Conservation (phyloP, 164 flowering plant genomes). For the Macadamia integrifolia region DNA sequence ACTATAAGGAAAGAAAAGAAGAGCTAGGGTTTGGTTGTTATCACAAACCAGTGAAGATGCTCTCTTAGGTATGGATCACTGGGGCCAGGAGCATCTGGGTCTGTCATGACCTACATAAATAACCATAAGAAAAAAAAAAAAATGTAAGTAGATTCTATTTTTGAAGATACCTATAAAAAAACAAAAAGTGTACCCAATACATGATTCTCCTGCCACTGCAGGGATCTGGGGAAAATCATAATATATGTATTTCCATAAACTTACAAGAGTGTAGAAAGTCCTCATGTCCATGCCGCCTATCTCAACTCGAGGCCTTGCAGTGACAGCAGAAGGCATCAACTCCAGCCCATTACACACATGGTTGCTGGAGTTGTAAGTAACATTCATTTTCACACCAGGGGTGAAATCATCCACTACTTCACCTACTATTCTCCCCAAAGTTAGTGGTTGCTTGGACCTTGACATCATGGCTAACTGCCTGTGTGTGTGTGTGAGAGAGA, state of each 20-base stretch:
- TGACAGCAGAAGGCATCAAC: slow-evolving; percentile 51
- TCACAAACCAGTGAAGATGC: slow-evolving; percentile 67
- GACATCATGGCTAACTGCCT: slow-evolving; percentile 18
- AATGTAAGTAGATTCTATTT: background rate
- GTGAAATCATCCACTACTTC: slow-evolving; percentile 60
- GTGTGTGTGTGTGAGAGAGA: slow-evolving; percentile 1
- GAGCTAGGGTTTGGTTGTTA: too few species aligned
- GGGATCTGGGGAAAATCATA: too few species aligned
- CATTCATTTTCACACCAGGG: slow-evolving; percentile 55
- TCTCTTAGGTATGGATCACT: slow-evolving; percentile 69
- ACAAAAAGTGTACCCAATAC: too few species aligned
- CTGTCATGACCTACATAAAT: slow-evolving; percentile 59
- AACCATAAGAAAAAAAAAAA: background rate
- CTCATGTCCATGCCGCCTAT: slow-evolving; percentile 69
- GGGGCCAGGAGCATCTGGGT: slow-evolving; percentile 85
- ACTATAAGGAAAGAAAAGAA: too few species aligned
- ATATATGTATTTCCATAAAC: background rate
- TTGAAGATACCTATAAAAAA: too few species aligned
- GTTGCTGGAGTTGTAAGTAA: slow-evolving; percentile 43
- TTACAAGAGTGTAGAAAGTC: slow-evolving; percentile 60
- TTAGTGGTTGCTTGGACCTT: slow-evolving; percentile 38
- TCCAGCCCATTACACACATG: slow-evolving; percentile 65
- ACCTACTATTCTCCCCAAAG: slow-evolving; percentile 62
- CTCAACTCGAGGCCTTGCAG: slow-evolving; percentile 50
- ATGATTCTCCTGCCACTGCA: too few species aligned